Evolutionary conservation across 257 asterid genomes (phyloP), one percentile per base, ranked within the genome.

Genomic region (Solanum sejunctum): DNA sequence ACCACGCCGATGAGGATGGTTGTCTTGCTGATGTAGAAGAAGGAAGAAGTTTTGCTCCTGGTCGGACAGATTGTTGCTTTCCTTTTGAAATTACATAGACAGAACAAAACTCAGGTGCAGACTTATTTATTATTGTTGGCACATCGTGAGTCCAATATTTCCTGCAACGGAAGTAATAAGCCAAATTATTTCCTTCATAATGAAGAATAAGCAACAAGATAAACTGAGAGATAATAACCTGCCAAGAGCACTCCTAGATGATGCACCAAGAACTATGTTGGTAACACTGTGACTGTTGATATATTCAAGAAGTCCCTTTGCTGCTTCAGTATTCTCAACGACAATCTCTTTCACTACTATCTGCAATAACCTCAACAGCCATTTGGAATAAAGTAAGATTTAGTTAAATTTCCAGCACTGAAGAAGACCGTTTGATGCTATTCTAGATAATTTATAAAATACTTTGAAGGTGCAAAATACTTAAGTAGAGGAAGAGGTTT

Each of bases 51-150:
- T 84, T 84, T 80, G 88, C 89, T 75, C 97, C 95, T 45, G 92
- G 94, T 6, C 98, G 90, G 66, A 88, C 85, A 13, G 94, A 94
- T 84, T 87, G 92, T 85, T 88, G 80, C 86, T 91, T 93, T 80
- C 94, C 96, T 66, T 88, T 92, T 5, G 92, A 60, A 58, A 95
- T 91, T 23, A 95, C 95, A 70, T 93, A 92, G 15, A 94, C 94
- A 0, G 97, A 88, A 84, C 98, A 94, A 79, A 89, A 94, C 39
- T 92, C 96, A 0, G 97, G 98, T 16, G 97, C 98, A 17, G 89
- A 86, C 88, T 91, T 95, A 90, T 91, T 93, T 80, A 94, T 84
- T 80, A 89, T 26, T 21, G 98, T 91, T 79, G 98, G 92, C 82
- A 93, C 90, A 84, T 92, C 97, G 10, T 82, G 83, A 52, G 86